Conservation (phyloP, 768 basidiomycete genomes). For the Leucocoprinus sp. region DNA sequence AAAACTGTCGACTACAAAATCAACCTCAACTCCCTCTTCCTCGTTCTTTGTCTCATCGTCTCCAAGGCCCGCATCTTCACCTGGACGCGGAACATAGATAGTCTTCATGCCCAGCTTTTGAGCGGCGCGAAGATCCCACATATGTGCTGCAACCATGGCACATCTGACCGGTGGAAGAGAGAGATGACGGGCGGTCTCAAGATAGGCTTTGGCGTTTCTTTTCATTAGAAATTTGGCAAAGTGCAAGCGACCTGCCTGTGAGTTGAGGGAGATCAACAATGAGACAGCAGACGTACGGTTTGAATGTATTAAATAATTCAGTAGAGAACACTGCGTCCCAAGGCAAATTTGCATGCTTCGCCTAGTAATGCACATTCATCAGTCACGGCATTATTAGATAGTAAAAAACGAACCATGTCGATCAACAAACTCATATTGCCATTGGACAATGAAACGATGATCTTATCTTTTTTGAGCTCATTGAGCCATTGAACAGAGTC, state of each 20-base stretch:
- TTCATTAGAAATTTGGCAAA: neutral
- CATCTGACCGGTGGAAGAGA: slow-evolving; percentile 37
- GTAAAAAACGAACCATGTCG: slow-evolving; percentile 39
- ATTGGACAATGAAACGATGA: slow-evolving; percentile 53
- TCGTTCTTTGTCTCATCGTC: slow-evolving; percentile 29
- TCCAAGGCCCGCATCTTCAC: slow-evolving; percentile 29
- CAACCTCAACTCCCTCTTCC: slow-evolving; percentile 49
- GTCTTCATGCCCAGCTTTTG: slow-evolving; percentile 45
- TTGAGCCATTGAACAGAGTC: slow-evolving; percentile 43
- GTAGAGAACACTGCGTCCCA: slow-evolving; percentile 59
- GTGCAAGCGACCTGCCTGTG: neutral
- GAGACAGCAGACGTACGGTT: slow-evolving; percentile 39
- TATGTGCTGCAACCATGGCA: slow-evolving; percentile 63
- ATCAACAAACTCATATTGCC: slow-evolving; percentile 54
- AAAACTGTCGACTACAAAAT: slow-evolving; percentile 46
- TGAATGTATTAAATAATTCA: slow-evolving; percentile 54
- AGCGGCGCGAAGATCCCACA: slow-evolving; percentile 47
- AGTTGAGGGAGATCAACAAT: neutral
- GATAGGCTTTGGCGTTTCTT: slow-evolving; percentile 47
- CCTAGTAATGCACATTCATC: slow-evolving; percentile 25
- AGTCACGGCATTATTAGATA: neutral
- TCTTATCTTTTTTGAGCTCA: slow-evolving; percentile 39
- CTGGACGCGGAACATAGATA: slow-evolving; percentile 45
- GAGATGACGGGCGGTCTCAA: slow-evolving; percentile 41
- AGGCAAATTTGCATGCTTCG: slow-evolving; percentile 51